These are phyloP conservation scores for Thymus quinquecostatus DNA, from an alignment of 257 asterid species.

Conservation along the genomic window DNA sequence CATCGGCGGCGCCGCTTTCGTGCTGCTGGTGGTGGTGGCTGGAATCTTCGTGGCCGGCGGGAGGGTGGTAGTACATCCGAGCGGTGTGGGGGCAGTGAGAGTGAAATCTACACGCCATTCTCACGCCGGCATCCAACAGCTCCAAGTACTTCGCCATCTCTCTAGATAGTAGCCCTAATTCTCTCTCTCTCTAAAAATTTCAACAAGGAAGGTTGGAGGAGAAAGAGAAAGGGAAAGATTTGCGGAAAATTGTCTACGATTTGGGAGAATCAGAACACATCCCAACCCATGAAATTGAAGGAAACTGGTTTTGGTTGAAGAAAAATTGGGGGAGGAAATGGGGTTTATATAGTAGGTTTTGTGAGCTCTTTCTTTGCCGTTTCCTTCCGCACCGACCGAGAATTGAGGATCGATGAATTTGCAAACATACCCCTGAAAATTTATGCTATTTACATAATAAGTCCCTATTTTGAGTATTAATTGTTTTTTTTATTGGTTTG, in stretches of 20 bases:
- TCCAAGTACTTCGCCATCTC: constrained; percentile 32
- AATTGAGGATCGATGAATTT: constrained; percentile 19
- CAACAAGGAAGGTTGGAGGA: not conserved
- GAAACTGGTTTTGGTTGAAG: not conserved
- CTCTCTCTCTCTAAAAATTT: not conserved
- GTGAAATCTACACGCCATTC: constrained; percentile 31
- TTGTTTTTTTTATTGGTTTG: not conserved
- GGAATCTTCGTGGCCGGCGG: constrained; percentile 25
- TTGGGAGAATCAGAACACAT: constrained; percentile 21
- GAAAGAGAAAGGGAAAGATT: not conserved
- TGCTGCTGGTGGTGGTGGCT: constrained; percentile 5
- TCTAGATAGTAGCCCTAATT: constrained; percentile 6
- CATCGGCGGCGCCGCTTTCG: constrained; percentile 17
- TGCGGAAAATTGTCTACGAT: not conserved
- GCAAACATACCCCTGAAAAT: not conserved
- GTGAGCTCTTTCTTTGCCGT: constrained; percentile 25
- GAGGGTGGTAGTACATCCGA: constrained; percentile 35
- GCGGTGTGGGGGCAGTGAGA: constrained; percentile 39
- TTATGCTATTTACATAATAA: not conserved
- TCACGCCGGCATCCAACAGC: constrained; percentile 34
- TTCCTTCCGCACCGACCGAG: constrained; percentile 12
- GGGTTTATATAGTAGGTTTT: constrained; percentile 25
- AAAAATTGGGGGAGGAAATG: not conserved
- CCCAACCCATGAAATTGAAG: constrained; percentile 34
- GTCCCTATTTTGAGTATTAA: not conserved